Evolutionary conservation across 176 grass and related monocot species (phyloP).

Genomic region (Carex parvula): DNA sequence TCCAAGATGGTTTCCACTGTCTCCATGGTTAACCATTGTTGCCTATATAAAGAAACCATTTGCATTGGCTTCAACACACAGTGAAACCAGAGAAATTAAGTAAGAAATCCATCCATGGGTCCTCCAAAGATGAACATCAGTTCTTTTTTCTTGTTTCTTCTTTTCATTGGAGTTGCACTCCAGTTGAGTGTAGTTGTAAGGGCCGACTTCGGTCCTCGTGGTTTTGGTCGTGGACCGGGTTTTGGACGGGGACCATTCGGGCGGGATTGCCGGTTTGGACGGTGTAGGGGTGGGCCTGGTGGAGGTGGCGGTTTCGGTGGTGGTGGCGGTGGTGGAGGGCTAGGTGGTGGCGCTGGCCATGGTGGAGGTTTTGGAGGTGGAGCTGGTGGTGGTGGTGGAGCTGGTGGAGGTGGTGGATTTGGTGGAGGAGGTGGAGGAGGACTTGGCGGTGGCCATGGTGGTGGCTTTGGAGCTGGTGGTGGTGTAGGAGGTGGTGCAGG

Average conservation of each 20-base stretch:
- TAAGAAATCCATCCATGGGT: neutral
- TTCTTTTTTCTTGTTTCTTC: slow-evolving; percentile 19
- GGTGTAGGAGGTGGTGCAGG: too few relatives aligned
- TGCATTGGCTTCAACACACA: slow-evolving; percentile 1
- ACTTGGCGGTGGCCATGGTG: neutral
- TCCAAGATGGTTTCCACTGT: too few relatives aligned
- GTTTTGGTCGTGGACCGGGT: neutral
- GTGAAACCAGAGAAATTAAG: neutral
- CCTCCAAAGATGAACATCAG: neutral
- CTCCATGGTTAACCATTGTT: neutral
- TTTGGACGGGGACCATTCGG: slow-evolving; percentile 1
- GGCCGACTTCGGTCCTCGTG: neutral
- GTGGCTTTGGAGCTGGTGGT: slow-evolving; percentile 3
- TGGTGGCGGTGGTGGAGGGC: slow-evolving; percentile 3
- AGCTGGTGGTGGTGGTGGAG: slow-evolving; percentile 13
- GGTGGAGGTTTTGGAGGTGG: slow-evolving; percentile 8
- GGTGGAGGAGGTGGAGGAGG: slow-evolving; percentile 7
- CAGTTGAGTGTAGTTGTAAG: neutral
- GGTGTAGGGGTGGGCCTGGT: neutral
- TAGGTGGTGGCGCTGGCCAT: neutral
- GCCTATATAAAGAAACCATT: neutral
- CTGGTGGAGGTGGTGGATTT: neutral
- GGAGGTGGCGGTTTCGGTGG: neutral
- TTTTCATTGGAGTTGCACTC: slow-evolving; percentile 9
- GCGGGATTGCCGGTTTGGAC: slow-evolving; percentile 7